A percentile compares a stretch with the other conserved stretches of the same genome.
Evolutionary conservation across 208 protist genomes (phyloP).

Genomic region (Leishmania martiniquensis): DNA sequence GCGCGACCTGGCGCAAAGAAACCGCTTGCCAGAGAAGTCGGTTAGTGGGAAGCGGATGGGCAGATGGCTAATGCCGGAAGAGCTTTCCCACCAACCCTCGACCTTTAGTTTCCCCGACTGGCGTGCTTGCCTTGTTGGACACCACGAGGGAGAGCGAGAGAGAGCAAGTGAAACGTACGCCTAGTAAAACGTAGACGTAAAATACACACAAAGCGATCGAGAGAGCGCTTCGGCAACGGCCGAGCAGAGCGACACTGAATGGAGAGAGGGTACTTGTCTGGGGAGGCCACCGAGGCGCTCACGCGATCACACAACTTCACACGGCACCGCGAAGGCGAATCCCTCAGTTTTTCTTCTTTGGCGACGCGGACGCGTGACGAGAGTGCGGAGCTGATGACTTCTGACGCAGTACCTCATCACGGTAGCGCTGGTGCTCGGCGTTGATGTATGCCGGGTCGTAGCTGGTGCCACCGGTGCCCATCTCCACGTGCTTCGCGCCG

Average conservation of each 20-base stretch:
- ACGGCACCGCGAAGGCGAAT: background rate
- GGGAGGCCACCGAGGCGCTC: background rate
- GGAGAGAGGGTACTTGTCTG: background rate
- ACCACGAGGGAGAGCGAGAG: background rate
- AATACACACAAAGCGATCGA: background rate
- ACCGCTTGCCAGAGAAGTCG: background rate
- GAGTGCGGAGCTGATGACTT: conserved; percentile 39
- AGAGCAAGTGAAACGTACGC: too few relatives aligned
- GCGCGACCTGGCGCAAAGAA: background rate
- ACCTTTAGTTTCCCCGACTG: too few relatives aligned
- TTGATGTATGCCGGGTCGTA: conserved; percentile 87
- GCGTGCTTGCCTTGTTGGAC: too few relatives aligned
- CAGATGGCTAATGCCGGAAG: too few relatives aligned
- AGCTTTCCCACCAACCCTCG: too few relatives aligned
- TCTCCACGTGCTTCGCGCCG: conserved; percentile 24
- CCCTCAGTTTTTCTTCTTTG: conserved; percentile 43
- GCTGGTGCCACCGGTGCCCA: conserved; percentile 46
- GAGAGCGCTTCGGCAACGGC: background rate
- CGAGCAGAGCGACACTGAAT: background rate
- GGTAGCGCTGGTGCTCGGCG: conserved; percentile 79
- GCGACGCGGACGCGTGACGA: conserved; percentile 32
- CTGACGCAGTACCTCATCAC: conserved; percentile 62
- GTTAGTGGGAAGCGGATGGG: too few relatives aligned
- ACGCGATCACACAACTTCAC: background rate
- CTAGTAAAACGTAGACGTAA: background rate